These are phyloP conservation scores for Drosera capensis DNA, from an alignment of 148 eudicot genomes.

Conservation along the genomic window DNA sequence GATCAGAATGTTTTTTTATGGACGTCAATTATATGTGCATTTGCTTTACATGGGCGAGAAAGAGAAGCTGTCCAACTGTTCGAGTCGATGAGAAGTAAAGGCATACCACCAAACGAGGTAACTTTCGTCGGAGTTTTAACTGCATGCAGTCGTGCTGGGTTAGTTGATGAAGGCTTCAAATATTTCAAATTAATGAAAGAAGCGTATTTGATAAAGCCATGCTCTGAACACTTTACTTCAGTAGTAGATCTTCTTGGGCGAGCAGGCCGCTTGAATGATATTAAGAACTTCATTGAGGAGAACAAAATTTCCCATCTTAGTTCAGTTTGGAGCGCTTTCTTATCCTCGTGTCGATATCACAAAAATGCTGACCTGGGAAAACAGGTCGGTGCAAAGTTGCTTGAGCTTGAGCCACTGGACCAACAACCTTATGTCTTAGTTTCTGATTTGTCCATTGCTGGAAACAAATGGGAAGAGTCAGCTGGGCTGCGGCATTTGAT, in stretches of 20 bases:
- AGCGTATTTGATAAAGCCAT: slow-evolving; percentile 36
- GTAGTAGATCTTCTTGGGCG: slow-evolving; percentile 84
- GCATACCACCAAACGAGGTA: slow-evolving; percentile 52
- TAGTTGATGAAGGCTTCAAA: slow-evolving; percentile 49
- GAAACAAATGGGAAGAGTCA: slow-evolving; percentile 57
- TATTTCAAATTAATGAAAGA: slow-evolving; percentile 55
- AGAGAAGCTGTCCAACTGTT: slow-evolving; percentile 38
- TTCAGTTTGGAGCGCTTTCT: slow-evolving; percentile 70
- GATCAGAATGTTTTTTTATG: slow-evolving; percentile 45
- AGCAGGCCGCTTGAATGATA: slow-evolving; percentile 53
- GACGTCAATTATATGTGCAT: slow-evolving; percentile 59
- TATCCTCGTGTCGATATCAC: slow-evolving; percentile 67
- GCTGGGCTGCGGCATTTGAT: slow-evolving; percentile 47
- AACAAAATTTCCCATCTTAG: slow-evolving; percentile 33
- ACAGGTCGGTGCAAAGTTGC: slow-evolving; percentile 47
- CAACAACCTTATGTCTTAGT: slow-evolving; percentile 47
- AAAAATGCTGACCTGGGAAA: slow-evolving; percentile 54
- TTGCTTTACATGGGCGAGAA: slow-evolving; percentile 57
- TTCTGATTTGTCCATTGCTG: slow-evolving; percentile 52
- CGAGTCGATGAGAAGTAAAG: slow-evolving; percentile 41
- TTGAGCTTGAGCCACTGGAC: slow-evolving; percentile 51
- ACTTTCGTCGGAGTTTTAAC: slow-evolving; percentile 48
- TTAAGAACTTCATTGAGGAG: slow-evolving; percentile 39
- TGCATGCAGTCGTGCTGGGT: slow-evolving; percentile 68
- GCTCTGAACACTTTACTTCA: slow-evolving; percentile 57